phyloP scores from a whole-genome alignment of 768 basidiomycete species.

The Terana coerulea region DNA sequence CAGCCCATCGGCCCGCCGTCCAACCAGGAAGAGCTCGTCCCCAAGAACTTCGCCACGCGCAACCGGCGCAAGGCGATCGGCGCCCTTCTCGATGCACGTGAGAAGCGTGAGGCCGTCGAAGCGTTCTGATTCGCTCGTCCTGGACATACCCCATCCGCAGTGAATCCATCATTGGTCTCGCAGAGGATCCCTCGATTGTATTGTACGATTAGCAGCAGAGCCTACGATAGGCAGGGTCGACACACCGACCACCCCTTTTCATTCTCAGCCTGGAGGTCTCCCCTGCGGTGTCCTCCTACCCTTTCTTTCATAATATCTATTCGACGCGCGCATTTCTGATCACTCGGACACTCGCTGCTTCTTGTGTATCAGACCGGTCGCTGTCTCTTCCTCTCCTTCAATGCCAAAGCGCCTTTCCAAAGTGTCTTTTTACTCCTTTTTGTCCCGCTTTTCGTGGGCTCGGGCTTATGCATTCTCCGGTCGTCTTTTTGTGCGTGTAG shows the following conservation, averaged over 20 bases:
- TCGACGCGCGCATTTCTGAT: conserved; percentile 15
- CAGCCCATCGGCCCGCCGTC: conserved; percentile 89
- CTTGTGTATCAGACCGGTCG: conserved; percentile 10
- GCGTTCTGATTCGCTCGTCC: conserved; percentile 43
- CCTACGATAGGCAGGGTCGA: conserved; percentile 15
- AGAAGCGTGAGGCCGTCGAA: conserved; percentile 73
- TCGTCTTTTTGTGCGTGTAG: conserved; percentile 9
- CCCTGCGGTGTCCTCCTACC: conserved; percentile 19
- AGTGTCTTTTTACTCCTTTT: conserved; percentile 4
- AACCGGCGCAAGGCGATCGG: conserved; percentile 83
- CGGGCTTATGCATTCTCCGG: conserved; percentile 2
- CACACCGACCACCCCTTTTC: conserved; percentile 2
- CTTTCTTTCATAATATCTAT: conserved; percentile 17
- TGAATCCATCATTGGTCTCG: neutral
- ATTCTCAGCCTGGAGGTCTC: conserved; percentile 4
- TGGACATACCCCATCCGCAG: neutral
- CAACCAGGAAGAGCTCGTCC: conserved; percentile 80
- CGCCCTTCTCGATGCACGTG: conserved; percentile 75
- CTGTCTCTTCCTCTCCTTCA: conserved; percentile 15
- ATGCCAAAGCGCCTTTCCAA: conserved; percentile 4
- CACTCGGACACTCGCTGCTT: conserved; percentile 5
- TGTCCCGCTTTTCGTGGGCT: neutral
- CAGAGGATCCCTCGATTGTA: conserved; percentile 2
- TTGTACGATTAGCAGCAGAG: conserved; percentile 20
- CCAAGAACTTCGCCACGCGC: conserved; percentile 85